Base-by-base conservation (phyloP, 2,329 filamentous ascomycete genomes). In the Penicillium janthinellum region DNA sequence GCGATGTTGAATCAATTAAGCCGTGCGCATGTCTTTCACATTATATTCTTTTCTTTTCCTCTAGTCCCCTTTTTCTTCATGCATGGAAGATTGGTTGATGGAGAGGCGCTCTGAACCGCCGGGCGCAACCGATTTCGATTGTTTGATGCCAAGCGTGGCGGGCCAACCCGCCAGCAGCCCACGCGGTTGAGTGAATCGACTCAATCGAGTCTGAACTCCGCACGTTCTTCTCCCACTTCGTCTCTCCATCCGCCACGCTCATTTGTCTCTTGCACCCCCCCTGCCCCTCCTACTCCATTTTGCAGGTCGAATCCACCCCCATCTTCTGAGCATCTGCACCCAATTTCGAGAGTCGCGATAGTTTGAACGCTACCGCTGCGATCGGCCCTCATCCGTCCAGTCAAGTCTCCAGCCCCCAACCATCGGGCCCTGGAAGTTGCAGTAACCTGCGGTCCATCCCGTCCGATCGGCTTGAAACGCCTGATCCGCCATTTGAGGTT, bases 51-150 rank as follows among this genome's bases (percentile, higher is more conserved):
- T 34, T 11, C 45, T 14, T 5, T 28, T 45, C 22, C 22, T 22
- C 22, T 22, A 22, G 22, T n/a, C n/a, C n/a, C n/a, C n/a, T n/a
- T n/a, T n/a, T n/a, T n/a, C n/a, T n/a, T n/a, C n/a, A 22, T 22
- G 22, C 22, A 22, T 22, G 22, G 22, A 22, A 22, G 22, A 22
- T 42, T 17, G 25, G 25, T 44, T n/a, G 25, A n/a, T 14, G 14
- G 22, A 31, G 20, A 47, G 53, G 60, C 60, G 60, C 58, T 62
- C 47, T 47, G 54, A 49, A 51, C 60, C 60, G 60, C 49, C 55
- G 28, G 51, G 60, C 57, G 60, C 54, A 56, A 52, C 35, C 17
- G 7, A 28, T 25, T 47, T n/a, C 6, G 25, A 10, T 4, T 5
- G 14, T 31, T 31, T 31, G 44, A 47, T 31, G 44, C 44, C 44